Evolutionary conservation across 495 filamentous ascomycete genomes (phyloP), one percentile per base, ranked within the genome.

Genomic region (Penicillium turbatum): DNA sequence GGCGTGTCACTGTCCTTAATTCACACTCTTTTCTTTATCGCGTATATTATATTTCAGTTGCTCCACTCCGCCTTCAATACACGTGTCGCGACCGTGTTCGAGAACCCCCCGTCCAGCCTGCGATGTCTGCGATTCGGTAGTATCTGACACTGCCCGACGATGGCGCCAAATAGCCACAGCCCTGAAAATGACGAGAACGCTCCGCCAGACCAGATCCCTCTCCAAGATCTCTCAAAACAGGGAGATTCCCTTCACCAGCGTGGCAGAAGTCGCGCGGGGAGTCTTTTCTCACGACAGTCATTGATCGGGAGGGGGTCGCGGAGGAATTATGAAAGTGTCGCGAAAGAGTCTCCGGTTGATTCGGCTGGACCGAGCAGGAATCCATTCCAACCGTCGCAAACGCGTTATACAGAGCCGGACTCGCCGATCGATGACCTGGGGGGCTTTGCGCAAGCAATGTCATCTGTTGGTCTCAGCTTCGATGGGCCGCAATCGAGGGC

Each of bases 221-320:
- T 97, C 43, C 86, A 87, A 67, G 85, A 95, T 67, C 83, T 96
- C 43, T 82, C 84, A 29, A 78, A 82, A 48, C 72, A 79, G 40
- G 80, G 79, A 53, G 48, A 55, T 49, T 34, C 45, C 46, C 44
- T 62, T 43, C 55, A 67, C 41, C 54, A 72, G 24, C 61, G 63
- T 43, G 65, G 64, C 7, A 59, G 65, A 59, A 59, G 61, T 48
- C 58, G 62, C 46, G 62, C 54, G 24, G 65, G 72, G 49, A 62
- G 70, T 47, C 53, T 73, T 34, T 65, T 71, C 15, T 66, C 70
- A 13, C 62, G 72, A 54, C 69, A 61, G 17, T 73, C 73, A n/a
- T 55, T 75, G 50, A 63, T 71, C 29, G 48, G 67, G 30, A 58
- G 68, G 45, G 65, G 66, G n/a, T 59, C 64, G 24, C 59, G 59